Percentiles rank a stretch among this genome's conserved stretches.
phyloP scores from a whole-genome alignment of 495 filamentous ascomycete species.

The Chaetomium tenue region DNA sequence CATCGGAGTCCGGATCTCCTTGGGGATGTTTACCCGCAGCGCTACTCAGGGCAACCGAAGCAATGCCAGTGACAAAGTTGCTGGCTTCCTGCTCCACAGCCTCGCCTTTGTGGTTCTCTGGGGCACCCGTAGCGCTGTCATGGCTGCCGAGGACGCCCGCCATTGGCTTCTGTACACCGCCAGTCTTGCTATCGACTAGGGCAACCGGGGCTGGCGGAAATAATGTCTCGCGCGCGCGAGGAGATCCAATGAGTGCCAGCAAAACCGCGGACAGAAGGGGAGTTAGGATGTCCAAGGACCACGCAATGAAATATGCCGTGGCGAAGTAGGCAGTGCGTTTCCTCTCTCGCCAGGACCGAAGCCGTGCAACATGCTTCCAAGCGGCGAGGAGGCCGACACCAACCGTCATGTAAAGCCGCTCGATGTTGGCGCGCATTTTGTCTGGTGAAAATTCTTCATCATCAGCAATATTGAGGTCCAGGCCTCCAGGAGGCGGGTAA shows the following conservation, averaged over 20 bases:
- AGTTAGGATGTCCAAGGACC: constrained; percentile 72
- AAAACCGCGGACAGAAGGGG: constrained; percentile 57
- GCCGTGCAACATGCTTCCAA: constrained; percentile 69
- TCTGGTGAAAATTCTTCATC: constrained; percentile 85
- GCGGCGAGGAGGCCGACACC: constrained; percentile 64
- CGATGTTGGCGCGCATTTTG: constrained; percentile 76
- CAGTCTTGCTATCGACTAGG: constrained; percentile 60
- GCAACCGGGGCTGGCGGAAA: constrained; percentile 75
- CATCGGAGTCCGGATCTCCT: constrained; percentile 45
- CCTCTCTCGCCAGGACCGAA: constrained; percentile 78
- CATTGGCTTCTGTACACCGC: constrained; percentile 65
- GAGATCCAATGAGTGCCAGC: constrained; percentile 65
- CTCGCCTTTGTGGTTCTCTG: constrained; percentile 82
- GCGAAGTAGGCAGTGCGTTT: constrained; percentile 67
- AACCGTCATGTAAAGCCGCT: constrained; percentile 81
- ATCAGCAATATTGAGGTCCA: constrained; percentile 80
- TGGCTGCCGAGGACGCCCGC: constrained; percentile 70
- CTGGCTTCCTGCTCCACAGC: constrained; percentile 82
- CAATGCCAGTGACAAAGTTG: constrained; percentile 75
- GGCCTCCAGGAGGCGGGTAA: constrained; percentile 47
- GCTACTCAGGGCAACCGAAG: constrained; percentile 69
- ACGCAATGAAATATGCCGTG: constrained; percentile 67
- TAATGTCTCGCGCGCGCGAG: constrained; percentile 58
- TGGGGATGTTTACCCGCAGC: constrained; percentile 71
- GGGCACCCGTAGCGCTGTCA: constrained; percentile 76